Conservation (phyloP, 208 protist genomes). For the Leishmania martiniquensis region DNA sequence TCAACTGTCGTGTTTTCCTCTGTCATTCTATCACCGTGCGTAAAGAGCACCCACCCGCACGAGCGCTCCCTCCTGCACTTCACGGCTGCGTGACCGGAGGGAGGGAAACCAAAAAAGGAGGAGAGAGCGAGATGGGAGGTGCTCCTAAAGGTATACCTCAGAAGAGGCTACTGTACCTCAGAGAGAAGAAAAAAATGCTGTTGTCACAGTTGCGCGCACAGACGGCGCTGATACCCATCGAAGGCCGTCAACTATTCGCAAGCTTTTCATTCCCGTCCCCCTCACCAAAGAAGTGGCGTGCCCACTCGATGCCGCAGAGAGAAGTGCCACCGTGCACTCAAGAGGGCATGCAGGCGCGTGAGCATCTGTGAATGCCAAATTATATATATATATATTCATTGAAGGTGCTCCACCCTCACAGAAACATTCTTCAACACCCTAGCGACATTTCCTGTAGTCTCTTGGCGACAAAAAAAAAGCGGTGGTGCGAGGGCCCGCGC, state of each 20-base stretch:
- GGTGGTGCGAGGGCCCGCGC: background rate
- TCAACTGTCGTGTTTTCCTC: background rate
- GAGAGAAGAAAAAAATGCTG: background rate
- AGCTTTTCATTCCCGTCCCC: background rate
- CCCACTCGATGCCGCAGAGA: background rate
- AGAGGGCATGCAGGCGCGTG: background rate
- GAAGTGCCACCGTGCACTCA: background rate
- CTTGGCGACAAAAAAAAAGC: background rate
- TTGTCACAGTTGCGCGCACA: background rate
- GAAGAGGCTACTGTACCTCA: background rate
- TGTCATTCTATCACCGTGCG: background rate
- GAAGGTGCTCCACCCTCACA: no score
- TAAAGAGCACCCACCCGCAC: background rate
- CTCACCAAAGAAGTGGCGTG: background rate
- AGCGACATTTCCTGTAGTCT: background rate
- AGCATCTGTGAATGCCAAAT: background rate
- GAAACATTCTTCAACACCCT: background rate
- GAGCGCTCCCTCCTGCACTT: background rate
- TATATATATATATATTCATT: background rate
- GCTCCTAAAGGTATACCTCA: background rate
- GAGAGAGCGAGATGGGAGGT: background rate
- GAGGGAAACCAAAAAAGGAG: background rate
- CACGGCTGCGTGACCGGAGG: background rate
- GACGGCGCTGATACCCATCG: background rate
- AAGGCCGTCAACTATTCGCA: background rate